Evolutionary conservation across 139 green algal species (phyloP), one percentile per base, ranked within the genome.

Genomic region (Nannochloris sp.): DNA sequence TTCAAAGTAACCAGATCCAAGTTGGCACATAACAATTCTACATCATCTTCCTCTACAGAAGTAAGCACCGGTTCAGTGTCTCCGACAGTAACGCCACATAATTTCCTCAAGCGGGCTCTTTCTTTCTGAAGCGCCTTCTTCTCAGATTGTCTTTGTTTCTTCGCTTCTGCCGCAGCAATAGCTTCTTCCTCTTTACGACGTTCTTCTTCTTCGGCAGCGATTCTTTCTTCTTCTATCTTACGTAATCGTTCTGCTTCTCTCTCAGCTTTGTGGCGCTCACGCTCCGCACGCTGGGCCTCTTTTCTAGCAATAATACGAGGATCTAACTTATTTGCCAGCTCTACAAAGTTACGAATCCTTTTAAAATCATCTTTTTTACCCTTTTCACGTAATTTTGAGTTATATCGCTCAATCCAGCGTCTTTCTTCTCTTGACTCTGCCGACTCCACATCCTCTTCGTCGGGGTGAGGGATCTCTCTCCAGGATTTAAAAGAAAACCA

Each of bases 381-480:
- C 61, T 91, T 90, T 71, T 94, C 86, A 14, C 92, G 70, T 61
- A 98, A 83, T 79, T 97, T 97, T 27, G 79, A 42, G 73, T 98
- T 98, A 59, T 89, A 81, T 54, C 91, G 65, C 76, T 97, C 92
- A 36, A 98, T 92, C 85, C 85, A 98, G 30, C 92, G 72, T 27
- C 77, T 81, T 72, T 96, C 80, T 64, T 96, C 87, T 6, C 70
- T 59, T 0, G 34, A 61, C 55, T 80, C 72, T 2, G 72, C 72
- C 36, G 80, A 69, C 63, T 96, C 87, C 37, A 93, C 63, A 73
- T 98, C 92, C 74, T 96, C 92, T 74, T 97, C 92, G 54, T 97
- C 92, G 0, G 83, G 83, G 70, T 98, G 89, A 1, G 92, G 92
- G 69, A 97, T 97, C 83, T 97, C 92, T 10, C 92, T 72, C 92